Base-by-base conservation (phyloP, 345 rosid species). In the Combretum micranthum region DNA sequence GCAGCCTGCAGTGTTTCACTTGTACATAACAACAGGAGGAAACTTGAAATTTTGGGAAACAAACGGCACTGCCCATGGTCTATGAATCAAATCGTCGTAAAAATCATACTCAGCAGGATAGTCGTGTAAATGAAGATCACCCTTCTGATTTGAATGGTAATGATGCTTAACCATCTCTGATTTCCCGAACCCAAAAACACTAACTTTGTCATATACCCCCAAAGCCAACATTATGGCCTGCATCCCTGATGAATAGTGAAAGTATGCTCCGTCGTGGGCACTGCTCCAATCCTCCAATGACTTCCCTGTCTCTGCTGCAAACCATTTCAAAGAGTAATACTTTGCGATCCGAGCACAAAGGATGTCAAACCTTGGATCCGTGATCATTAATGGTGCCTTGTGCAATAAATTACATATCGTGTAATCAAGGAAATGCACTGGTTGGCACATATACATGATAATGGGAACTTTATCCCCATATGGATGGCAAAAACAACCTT, bases 201-300 rank as follows among this genome's bases (percentile, higher is more conserved):
- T 70, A 42, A 92, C 96, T 72, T 65, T 69, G 32, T 92, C 93
- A 52, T 95, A 92, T 18, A 85, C 62, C 42, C 96, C 98, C 15
- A 76, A 65, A 0, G 96, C 83, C 12, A 88, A 75, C 91, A 88
- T 81, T 25, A 84, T 83, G 25, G 97, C 98, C 49, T 92, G 96
- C 81, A 88, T 78, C 26, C 96, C 98, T 13, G 98, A 92, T 0
- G 97, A 88, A 75, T 92, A 92, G 52, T 92, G 98, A 61, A 92
- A 92, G 82, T 86, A 52, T 3, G 83, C 59, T 1, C 87, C 96
- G 45, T 88, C 93, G 50, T 88, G 98, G 2, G 50, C 61, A 56
- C 78, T 62, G 23, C 71, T 74, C 98, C 95, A 92, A 21, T 77
- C 87, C 11, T 59, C 69, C 73, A 86, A 61, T 12, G 82, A 61